phyloP scores from a whole-genome alignment of 768 basidiomycete genomes.

The Baorangia bicolor region DNA sequence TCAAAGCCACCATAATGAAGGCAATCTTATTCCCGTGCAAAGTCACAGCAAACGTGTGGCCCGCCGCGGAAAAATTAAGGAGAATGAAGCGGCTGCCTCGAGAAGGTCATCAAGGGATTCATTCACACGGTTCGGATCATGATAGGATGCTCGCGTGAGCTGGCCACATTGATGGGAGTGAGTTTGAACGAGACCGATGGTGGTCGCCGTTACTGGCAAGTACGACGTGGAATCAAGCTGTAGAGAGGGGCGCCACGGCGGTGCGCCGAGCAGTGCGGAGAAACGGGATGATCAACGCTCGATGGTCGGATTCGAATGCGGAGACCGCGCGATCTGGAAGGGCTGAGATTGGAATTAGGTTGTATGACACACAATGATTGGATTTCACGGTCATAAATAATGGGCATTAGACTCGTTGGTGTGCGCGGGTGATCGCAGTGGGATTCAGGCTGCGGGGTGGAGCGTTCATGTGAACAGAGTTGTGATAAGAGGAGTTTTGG shows the following conservation, averaged over 20 bases:
- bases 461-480: constrained; percentile 19
- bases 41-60: constrained; percentile 3
- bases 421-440: constrained; percentile 9
- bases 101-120: constrained; percentile 9
- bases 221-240: neutral
- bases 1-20: constrained; percentile 20
- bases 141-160: neutral
- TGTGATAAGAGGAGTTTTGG: constrained; percentile 13
- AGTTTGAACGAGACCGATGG: neutral
- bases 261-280: constrained; percentile 17
- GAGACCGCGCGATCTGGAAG: constrained; percentile 24
- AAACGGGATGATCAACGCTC: constrained; percentile 17
- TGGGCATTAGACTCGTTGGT: constrained; percentile 4
- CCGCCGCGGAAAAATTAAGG: constrained; percentile 5
- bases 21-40: constrained; percentile 25
- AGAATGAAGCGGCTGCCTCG: constrained; percentile 4
- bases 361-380: constrained; percentile 18
- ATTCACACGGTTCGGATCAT: constrained; percentile 20
- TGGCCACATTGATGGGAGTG: neutral
- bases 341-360: constrained; percentile 25
- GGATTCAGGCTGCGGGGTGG: constrained; percentile 6
- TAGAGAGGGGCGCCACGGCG: neutral
- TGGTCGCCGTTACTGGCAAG: neutral
- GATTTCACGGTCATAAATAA: constrained; percentile 13
- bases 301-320: constrained; percentile 13